Evolutionary conservation across 148 eudicot genomes (phyloP).

Genomic region (Polygonum maritimum): DNA sequence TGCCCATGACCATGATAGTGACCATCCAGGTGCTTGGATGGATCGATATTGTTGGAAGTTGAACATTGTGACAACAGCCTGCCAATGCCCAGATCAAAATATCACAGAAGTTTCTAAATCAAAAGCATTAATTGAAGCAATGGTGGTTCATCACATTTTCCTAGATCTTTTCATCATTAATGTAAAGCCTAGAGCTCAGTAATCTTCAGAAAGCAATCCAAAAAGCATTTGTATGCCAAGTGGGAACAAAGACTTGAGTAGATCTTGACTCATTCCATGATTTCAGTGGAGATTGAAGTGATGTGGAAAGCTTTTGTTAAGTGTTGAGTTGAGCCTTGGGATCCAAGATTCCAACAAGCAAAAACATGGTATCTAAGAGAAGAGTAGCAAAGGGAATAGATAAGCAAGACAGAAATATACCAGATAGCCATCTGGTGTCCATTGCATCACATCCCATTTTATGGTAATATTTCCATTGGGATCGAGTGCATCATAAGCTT

Average conservation of each 20-base stretch:
- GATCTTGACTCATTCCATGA: neutral
- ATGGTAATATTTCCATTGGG: conserved; percentile 47
- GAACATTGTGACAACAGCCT: conserved; percentile 33
- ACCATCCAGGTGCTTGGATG: conserved; percentile 55
- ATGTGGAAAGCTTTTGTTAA: too few species aligned
- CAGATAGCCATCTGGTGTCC: conserved; percentile 59
- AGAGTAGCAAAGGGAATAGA: neutral
- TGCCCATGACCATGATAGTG: conserved; percentile 67
- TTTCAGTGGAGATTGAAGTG: neutral
- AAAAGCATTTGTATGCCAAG: too few species aligned
- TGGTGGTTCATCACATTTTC: neutral
- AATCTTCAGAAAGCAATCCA: too few species aligned
- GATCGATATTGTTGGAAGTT: conserved; percentile 56
- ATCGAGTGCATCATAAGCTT: conserved; percentile 37
- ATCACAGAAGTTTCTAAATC: neutral
- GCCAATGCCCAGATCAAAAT: neutral
- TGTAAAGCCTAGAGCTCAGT: neutral
- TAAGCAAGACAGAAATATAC: conserved; percentile 17
- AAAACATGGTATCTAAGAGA: neutral
- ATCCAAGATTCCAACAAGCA: neutral
- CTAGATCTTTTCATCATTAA: neutral
- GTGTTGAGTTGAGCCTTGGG: too few species aligned
- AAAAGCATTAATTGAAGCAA: neutral
- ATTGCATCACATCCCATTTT: conserved; percentile 42
- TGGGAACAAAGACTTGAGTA: neutral